Evolutionary conservation across 2,329 filamentous ascomycete species (phyloP), one percentile per base, ranked within the genome.

Genomic region (Pestalotiopsis sp.): DNA sequence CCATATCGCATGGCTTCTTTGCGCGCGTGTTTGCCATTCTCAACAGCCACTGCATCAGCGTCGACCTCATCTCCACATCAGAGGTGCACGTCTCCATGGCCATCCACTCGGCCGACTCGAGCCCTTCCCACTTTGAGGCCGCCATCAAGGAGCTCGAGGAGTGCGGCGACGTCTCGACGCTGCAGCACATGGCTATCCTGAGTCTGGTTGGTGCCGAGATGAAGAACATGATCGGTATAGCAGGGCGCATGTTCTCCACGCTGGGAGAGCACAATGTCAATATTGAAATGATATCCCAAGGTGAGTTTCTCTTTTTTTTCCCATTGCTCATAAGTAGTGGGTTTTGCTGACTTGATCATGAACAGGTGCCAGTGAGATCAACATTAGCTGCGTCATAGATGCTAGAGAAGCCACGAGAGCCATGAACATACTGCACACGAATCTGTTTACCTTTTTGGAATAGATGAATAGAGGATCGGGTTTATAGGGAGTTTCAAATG

Each of bases 261-360:
- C 85, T 99, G 20, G 96, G 96, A 58, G 93, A 98, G 78, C 92
- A 97, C 79, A 93, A 93, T 75, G 91, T 99, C 78, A 99, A 99
- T 79, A 94, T 99, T 74, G 96, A 99, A 83, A 99, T 99, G 96
- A 99, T 99, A 74, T 97, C 94, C 27, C 96, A 99, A 84, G 96
- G 96, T 95, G 86, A 76, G 85, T 76, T 63, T 67, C 45, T 41
- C n/a, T 6, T 59, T 27, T 39, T 49, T 36, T 45, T n/a, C 17
- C 2, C 31, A 12, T 17, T 17, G 36, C 7, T 7, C 27, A 17
- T 2, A 45, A 25, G 45, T 12, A 9, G 3, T 25, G 23, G 65
- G 12, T 59, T 23, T 66, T 61, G 0, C 69, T 71, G 61, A 74
- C 56, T 17, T 41, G 9, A 56, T 68, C 76, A 65, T 73, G 27